phyloP scores from a whole-genome alignment of 805 yeast species.

The Candida khao-thaluensis region DNA sequence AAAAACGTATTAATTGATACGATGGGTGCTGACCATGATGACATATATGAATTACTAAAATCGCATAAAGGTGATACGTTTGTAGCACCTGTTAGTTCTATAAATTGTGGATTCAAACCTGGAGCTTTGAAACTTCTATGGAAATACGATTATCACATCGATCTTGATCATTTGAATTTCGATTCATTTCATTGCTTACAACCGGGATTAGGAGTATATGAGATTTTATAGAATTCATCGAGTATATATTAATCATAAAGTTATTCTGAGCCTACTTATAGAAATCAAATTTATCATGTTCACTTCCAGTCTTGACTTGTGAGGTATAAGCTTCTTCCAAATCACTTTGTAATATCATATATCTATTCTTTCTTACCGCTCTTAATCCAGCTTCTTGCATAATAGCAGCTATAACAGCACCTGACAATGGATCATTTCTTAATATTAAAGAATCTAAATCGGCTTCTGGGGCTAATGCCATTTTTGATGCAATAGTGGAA shows the following conservation, averaged over 20 bases:
- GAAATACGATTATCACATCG: conserved; percentile 51
- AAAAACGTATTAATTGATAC: conserved; percentile 41
- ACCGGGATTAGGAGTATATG: conserved; percentile 67
- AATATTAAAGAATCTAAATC: conserved; percentile 92
- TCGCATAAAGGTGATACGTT: conserved; percentile 18
- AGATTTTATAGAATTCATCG: conserved; percentile 20
- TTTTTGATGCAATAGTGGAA: conserved; percentile 91
- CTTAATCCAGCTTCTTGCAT: conserved; percentile 99
- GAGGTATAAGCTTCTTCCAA: conserved; percentile 96
- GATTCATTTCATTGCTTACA: conserved; percentile 45
- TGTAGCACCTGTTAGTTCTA: conserved; percentile 43
- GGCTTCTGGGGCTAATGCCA: conserved; percentile 97
- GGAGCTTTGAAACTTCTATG: conserved; percentile 22
- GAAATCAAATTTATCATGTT: conserved; percentile 96
- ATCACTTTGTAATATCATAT: conserved; percentile 93
- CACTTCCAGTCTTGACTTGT: conserved; percentile 93
- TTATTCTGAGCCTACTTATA: conserved; percentile 55
- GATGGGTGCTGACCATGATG: conserved; percentile 43
- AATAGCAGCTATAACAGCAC: conserved; percentile 97
- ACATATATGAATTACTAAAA: conserved; percentile 5
- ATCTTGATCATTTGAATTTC: conserved; percentile 66
- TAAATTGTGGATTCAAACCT: conserved; percentile 19
- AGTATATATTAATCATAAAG: background rate
- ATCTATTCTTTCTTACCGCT: conserved; percentile 97
- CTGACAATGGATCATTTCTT: conserved; percentile 95